Conservation (phyloP, 805 yeast genomes). For the Groenewaldozyma tartarivorans region DNA sequence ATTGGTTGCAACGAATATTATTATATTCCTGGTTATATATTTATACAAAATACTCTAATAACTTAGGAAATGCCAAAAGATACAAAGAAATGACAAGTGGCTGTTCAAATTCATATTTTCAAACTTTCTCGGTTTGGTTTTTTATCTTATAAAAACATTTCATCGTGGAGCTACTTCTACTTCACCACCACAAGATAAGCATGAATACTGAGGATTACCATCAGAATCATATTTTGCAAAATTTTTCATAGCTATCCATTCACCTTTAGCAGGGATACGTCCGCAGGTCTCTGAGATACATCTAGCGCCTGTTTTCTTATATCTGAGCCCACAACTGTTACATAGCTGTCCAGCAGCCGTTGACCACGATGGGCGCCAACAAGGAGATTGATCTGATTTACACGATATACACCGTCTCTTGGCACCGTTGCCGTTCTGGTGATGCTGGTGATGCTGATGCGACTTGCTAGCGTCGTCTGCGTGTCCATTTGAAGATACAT, state of each 20-base stretch:
- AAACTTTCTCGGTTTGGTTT: neutral
- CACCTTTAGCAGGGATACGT: slow-evolving; percentile 93
- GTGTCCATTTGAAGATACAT: neutral
- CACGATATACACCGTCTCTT: slow-evolving; percentile 77
- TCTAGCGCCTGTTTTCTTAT: slow-evolving; percentile 88
- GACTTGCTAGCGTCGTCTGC: neutral
- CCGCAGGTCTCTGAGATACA: slow-evolving; percentile 69
- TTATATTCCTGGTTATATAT: too few relatives aligned
- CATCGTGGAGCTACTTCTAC: slow-evolving; percentile 32
- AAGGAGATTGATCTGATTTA: slow-evolving; percentile 83
- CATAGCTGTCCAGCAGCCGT: slow-evolving; percentile 87
- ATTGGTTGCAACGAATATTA: too few relatives aligned
- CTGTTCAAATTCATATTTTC: too few relatives aligned
- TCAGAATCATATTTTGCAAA: slow-evolving; percentile 33
- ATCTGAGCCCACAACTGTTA: slow-evolving; percentile 91
- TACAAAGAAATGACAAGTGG: too few relatives aligned
- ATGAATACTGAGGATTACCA: slow-evolving; percentile 30
- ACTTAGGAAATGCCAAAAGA: too few relatives aligned
- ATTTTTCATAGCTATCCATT: slow-evolving; percentile 80
- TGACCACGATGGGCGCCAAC: slow-evolving; percentile 99
- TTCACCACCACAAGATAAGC: slow-evolving; percentile 51
- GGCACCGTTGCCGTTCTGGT: neutral
- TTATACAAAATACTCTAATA: too few relatives aligned
- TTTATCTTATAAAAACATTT: neutral
- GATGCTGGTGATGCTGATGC: neutral